Evolutionary conservation across 441 rosid genomes (phyloP).

Genomic region (Heliophila coronopifolia): DNA sequence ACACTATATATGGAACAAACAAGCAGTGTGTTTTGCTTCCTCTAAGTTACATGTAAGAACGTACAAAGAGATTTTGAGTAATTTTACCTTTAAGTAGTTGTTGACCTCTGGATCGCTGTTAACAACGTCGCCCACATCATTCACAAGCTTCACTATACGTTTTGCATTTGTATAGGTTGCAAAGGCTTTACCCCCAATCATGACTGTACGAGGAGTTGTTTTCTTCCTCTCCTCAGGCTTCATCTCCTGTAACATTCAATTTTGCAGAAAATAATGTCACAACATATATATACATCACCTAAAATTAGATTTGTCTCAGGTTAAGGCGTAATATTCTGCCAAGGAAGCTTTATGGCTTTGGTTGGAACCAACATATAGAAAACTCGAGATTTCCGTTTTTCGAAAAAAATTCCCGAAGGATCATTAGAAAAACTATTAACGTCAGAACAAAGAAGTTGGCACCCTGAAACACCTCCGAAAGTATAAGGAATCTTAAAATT

Average conservation of each 20-base stretch:
- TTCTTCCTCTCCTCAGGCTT: slow-evolving; percentile 73
- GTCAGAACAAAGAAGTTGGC: no score
- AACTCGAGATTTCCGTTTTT: background rate
- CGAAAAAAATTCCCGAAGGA: background rate
- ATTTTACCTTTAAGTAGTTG: slow-evolving; percentile 68
- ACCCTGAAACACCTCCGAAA: background rate
- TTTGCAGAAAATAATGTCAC: slow-evolving; percentile 19
- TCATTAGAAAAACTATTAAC: no score
- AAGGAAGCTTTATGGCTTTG: slow-evolving; percentile 3
- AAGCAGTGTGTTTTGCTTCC: background rate
- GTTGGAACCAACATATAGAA: background rate
- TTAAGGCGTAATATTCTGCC: background rate
- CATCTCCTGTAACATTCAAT: slow-evolving; percentile 66
- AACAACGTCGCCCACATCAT: slow-evolving; percentile 87
- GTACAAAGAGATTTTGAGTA: background rate
- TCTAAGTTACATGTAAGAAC: background rate
- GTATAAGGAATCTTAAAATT: background rate
- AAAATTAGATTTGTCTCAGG: background rate
- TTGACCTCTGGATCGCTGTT: slow-evolving; percentile 93
- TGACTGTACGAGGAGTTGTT: slow-evolving; percentile 76
- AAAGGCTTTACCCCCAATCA: slow-evolving; percentile 99
- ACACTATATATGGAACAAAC: slow-evolving; percentile 8
- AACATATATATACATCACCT: slow-evolving; percentile 12
- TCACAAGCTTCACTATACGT: slow-evolving; percentile 89
- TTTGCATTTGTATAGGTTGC: slow-evolving; percentile 97